A percentile compares a stretch with the other conserved stretches of the same genome.
Evolutionary conservation across 2,329 filamentous ascomycete species (phyloP).

Genomic region (Neonectria ditissima): DNA sequence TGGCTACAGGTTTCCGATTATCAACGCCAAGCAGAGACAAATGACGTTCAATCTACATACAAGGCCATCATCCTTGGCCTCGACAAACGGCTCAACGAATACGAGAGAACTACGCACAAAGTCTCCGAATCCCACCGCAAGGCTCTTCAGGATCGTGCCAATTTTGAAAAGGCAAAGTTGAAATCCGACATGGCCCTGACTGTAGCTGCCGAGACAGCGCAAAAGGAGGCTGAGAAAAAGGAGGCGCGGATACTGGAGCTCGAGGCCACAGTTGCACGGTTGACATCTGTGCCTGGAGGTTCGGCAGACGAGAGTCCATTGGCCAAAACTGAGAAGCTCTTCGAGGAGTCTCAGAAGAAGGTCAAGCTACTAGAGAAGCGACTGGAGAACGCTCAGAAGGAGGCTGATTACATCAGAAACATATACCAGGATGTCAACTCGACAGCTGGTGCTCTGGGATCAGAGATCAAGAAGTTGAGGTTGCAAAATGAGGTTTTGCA

Average conservation of each 20-base stretch:
- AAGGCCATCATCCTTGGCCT: slow-evolving; percentile 57
- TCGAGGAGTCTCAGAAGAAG: slow-evolving; percentile 54
- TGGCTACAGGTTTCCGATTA: slow-evolving; percentile 46
- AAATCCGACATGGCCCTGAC: slow-evolving; percentile 51
- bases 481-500: slow-evolving; percentile 55
- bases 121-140: slow-evolving; percentile 62
- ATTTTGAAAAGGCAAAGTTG: slow-evolving; percentile 60
- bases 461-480: slow-evolving; percentile 61
- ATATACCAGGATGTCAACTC: slow-evolving; percentile 71
- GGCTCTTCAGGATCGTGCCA: slow-evolving; percentile 63
- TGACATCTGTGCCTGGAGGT: slow-evolving; percentile 43
- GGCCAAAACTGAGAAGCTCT: slow-evolving; percentile 45
- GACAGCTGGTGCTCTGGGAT: slow-evolving; percentile 56
- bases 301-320: slow-evolving; percentile 43
- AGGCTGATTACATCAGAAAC: slow-evolving; percentile 67
- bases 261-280: slow-evolving; percentile 47
- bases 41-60: slow-evolving; percentile 51
- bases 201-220: slow-evolving; percentile 41
- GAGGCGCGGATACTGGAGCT: slow-evolving; percentile 53
- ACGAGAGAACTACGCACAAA: slow-evolving; percentile 56
- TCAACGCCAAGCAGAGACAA: slow-evolving; percentile 42
- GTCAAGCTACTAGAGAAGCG: slow-evolving; percentile 56
- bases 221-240: slow-evolving; percentile 53
- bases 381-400: slow-evolving; percentile 56
- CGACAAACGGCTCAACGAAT: slow-evolving; percentile 59